These are phyloP conservation scores for Blastocystis sp. DNA, from an alignment of 352 stramenopile genomes.

Conservation along the genomic window DNA sequence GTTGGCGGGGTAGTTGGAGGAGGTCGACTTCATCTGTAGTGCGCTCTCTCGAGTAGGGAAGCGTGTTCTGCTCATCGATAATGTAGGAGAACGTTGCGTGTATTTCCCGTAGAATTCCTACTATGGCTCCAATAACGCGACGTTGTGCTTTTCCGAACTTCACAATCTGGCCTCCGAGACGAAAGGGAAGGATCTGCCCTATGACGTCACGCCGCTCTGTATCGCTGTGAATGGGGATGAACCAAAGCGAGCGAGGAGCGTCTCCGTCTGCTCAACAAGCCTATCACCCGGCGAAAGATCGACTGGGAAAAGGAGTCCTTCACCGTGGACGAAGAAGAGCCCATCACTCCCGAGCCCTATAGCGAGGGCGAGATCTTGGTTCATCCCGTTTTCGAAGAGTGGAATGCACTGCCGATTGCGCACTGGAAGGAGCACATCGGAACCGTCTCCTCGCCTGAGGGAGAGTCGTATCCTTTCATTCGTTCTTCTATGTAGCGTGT, in stretches of 20 bases:
- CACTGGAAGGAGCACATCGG: constrained; percentile 11
- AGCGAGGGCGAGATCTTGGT: not conserved
- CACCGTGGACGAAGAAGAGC: constrained; percentile 30
- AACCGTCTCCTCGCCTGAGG: too few relatives aligned
- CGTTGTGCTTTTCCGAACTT: constrained; percentile 44
- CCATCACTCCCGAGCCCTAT: not conserved
- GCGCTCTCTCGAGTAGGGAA: constrained; percentile 50
- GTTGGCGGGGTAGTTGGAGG: constrained; percentile 1
- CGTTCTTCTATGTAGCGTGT: not conserved
- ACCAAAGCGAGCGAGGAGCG: not conserved
- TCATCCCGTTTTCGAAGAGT: not conserved
- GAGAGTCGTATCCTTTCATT: too few relatives aligned
- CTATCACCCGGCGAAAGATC: not conserved
- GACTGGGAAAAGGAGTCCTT: constrained; percentile 54
- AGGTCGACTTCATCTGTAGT: not conserved
- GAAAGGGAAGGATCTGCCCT: not conserved
- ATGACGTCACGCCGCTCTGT: not conserved
- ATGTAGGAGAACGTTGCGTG: not conserved
- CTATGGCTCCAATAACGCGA: constrained; percentile 43
- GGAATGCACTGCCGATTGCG: not conserved
- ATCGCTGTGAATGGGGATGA: not conserved
- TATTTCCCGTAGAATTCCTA: constrained; percentile 14
- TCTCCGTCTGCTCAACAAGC: constrained; percentile 12
- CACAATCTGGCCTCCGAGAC: not conserved
- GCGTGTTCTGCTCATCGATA: constrained; percentile 39